phyloP scores from a whole-genome alignment of 2,329 filamentous ascomycete species.

The Monilinia fructigena region DNA sequence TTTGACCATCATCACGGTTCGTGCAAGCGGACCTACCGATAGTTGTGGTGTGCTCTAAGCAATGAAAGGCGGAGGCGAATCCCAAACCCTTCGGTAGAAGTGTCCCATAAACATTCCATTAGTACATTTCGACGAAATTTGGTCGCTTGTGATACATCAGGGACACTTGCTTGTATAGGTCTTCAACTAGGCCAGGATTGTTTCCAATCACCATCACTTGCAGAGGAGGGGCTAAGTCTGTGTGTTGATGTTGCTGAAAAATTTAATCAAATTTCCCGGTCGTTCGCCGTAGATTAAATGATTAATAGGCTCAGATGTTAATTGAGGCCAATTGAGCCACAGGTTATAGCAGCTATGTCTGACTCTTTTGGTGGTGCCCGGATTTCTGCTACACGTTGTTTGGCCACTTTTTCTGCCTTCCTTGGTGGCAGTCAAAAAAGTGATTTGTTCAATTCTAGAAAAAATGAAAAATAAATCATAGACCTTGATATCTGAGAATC shows the following conservation, averaged over 20 bases:
- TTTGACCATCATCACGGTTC: conserved; percentile 16
- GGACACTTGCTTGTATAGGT: neutral
- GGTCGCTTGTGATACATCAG: conserved; percentile 5
- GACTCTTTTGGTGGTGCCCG: neutral
- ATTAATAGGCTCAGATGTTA: conserved; percentile 10
- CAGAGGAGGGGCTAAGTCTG: conserved; percentile 2
- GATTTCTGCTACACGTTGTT: neutral
- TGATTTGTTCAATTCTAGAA: neutral
- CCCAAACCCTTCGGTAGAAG: neutral
- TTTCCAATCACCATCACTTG: conserved; percentile 2
- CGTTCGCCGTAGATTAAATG: conserved; percentile 10
- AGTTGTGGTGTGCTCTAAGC: neutral
- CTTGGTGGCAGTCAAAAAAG: neutral
- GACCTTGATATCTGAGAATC: conserved; percentile 10
- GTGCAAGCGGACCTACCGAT: conserved; percentile 5
- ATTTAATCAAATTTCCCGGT: neutral
- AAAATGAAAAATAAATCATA: conserved; percentile 8
- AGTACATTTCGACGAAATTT: conserved; percentile 6
- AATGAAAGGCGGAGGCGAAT: neutral
- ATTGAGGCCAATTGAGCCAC: neutral
- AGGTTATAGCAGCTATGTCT: neutral
- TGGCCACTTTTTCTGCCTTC: neutral
- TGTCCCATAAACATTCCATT: conserved; percentile 1
- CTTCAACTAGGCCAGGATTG: conserved; percentile 1
- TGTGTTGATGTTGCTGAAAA: conserved; percentile 15